Evolutionary conservation across 2,329 filamentous ascomycete species (phyloP).

Genomic region (Paecilomyces sp.): DNA sequence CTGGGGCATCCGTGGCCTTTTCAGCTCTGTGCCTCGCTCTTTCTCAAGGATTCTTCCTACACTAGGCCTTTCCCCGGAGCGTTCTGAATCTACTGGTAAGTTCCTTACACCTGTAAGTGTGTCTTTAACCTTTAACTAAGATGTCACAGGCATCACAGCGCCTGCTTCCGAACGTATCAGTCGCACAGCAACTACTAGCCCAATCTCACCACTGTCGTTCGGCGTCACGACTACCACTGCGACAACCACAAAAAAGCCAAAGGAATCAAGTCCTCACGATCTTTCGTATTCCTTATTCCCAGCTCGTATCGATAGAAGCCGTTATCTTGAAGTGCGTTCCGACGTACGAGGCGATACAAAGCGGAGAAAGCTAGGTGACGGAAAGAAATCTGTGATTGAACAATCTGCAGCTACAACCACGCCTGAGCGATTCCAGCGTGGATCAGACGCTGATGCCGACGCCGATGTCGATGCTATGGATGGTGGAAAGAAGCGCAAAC

Average conservation of each 20-base stretch:
- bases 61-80: conserved; percentile 11
- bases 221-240: neutral
- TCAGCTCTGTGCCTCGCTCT: conserved; percentile 23
- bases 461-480: conserved; percentile 1
- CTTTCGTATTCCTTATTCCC: conserved; percentile 22
- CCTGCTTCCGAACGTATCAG: conserved; percentile 11
- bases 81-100: conserved; percentile 10
- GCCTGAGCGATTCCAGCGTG: neutral
- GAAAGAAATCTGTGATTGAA: neutral
- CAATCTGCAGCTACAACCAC: neutral
- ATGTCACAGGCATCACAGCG: neutral
- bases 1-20: conserved; percentile 22
- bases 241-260: neutral
- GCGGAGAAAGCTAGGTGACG: neutral
- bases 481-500: conserved; percentile 29
- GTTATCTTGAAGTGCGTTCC: conserved; percentile 13
- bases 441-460: neutral
- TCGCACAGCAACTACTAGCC: conserved; percentile 5
- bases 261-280: conserved; percentile 10
- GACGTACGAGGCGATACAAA: conserved; percentile 2
- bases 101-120: neutral
- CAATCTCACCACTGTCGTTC: conserved; percentile 1
- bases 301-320: conserved; percentile 13
- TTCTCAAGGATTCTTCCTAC: conserved; percentile 18
- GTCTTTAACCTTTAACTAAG: neutral